phyloP scores from a whole-genome alignment of 1,284 basidiomycete species.

The Naganishia cerealis region DNA sequence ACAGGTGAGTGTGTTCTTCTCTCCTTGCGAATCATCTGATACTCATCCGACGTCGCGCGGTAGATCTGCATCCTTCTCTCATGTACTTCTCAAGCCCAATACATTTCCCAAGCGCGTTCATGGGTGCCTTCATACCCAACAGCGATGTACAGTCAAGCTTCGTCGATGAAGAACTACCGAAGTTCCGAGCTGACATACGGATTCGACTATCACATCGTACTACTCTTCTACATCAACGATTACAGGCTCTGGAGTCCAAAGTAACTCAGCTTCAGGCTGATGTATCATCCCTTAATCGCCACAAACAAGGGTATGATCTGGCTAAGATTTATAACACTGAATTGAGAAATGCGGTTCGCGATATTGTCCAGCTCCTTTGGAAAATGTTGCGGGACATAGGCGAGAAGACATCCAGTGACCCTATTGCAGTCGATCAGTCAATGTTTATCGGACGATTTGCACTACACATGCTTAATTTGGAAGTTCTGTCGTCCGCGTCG shows the following conservation, averaged over 20 bases:
- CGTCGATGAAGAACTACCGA: conserved; percentile 36
- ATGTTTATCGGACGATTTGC: conserved; percentile 50
- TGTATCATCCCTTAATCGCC: conserved; percentile 38
- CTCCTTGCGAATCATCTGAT: neutral
- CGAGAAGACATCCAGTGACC: conserved; percentile 35
- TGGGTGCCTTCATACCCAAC: conserved; percentile 15
- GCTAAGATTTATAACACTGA: conserved; percentile 37
- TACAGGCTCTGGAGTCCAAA: conserved; percentile 42
- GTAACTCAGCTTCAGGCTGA: conserved; percentile 45
- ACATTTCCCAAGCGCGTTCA: conserved; percentile 34
- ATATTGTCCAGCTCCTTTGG: conserved; percentile 40
- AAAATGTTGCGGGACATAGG: conserved; percentile 41
- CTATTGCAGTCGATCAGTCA: conserved; percentile 43
- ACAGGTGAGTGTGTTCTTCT: conserved; percentile 34
- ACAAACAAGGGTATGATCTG: conserved; percentile 35
- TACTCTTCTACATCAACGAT: conserved; percentile 44
- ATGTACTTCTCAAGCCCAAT: conserved; percentile 45
- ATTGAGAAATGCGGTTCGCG: conserved; percentile 37
- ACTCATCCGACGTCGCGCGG: neutral
- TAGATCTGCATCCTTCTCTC: conserved; percentile 44
- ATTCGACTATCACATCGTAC: conserved; percentile 47
- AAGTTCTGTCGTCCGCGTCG: conserved; percentile 37
- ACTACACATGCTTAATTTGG: conserved; percentile 44
- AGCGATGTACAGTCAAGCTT: conserved; percentile 12
- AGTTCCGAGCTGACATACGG: conserved; percentile 44